Base-by-base conservation (phyloP, 306 rosid genomes). In the Dalbergia cultrata region DNA sequence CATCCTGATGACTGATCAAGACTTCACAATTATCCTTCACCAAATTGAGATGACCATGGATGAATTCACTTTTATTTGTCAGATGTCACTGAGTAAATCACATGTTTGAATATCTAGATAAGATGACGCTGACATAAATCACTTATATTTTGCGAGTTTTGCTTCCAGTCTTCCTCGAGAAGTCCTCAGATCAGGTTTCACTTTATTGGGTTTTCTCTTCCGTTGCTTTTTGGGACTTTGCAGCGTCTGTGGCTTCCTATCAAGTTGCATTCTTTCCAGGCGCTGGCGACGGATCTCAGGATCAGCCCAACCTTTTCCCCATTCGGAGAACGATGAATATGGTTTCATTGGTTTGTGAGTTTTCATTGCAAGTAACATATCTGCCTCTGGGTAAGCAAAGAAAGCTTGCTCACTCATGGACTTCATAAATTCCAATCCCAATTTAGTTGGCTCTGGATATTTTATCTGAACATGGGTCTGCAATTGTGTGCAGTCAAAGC, bases 261-360 rank as follows among this genome's bases (percentile, higher is more conserved):
- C 47, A 35, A 4, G 49, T 49, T 35, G 91, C 66, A 85, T 83
- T 78, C 79, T 81, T 73, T 88, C 87, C 39, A 95, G 85, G 56
- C 99, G 92, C 76, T 90, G 94, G 49, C 85, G 97, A 35, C 97
- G 95, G 72, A 95, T 93, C 89, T 88, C 94, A 52, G 99, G 97
- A 89, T 95, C 94, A 9, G 97, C 99, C 99, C 97, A 95, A 75
- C 97, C 97, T 64, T 75, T 90, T 81, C 94, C 93, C 97, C 97
- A 95, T 45, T 93, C 95, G 0, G 95, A 86, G 91, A 95, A 93
- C 56, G 90, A 82, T 17, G 97, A 90, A 83, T 39, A 95, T 43
- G 95, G 82, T 76, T 83, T 84, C 52, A 89, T 91, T 33, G 95
- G 82, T 76, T 84, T 85, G 59, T 80, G 39, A 56, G 70, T 85